Percentiles rank a stretch among this genome's conserved stretches.
Evolutionary conservation across 441 rosid genomes (phyloP).

Genomic region (Syzygium malaccense): DNA sequence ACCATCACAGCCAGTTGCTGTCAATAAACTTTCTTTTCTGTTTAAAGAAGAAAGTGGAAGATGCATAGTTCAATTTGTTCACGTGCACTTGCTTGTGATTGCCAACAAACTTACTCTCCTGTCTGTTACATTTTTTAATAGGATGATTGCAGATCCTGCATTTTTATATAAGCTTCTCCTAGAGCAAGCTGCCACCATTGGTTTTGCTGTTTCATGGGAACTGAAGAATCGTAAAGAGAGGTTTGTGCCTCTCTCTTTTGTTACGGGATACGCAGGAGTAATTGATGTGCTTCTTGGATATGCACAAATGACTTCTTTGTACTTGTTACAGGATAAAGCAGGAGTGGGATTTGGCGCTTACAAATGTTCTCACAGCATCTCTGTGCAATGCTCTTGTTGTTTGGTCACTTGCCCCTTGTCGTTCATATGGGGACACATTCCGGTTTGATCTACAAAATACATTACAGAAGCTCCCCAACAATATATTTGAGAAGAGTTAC

Average conservation of each 20-base stretch:
- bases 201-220: slow-evolving; percentile 94
- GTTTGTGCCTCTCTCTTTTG: slow-evolving; percentile 21
- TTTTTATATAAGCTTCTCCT: slow-evolving; percentile 77
- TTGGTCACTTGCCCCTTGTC: slow-evolving; percentile 95
- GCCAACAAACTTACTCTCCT: not conserved
- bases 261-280: not conserved
- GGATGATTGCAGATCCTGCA: slow-evolving; percentile 98
- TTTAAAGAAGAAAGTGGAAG: not conserved
- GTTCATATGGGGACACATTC: slow-evolving; percentile 90
- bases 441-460: slow-evolving; percentile 91
- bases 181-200: slow-evolving; percentile 84
- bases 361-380: slow-evolving; percentile 77
- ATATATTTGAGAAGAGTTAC: slow-evolving; percentile 83
- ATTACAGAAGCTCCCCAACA: slow-evolving; percentile 92
- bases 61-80: not conserved
- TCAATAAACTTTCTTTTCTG: not conserved
- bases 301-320: slow-evolving; percentile 8
- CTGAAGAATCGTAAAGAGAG: slow-evolving; percentile 81
- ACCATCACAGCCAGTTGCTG: not conserved
- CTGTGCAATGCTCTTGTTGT: slow-evolving; percentile 86
- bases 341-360: slow-evolving; percentile 95
- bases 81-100: not conserved
- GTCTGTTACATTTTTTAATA: not conserved
- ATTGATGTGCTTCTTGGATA: slow-evolving; percentile 2
- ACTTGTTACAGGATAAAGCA: slow-evolving; percentile 58